Percentiles rank a stretch among this genome's conserved stretches.
phyloP scores from a whole-genome alignment of 257 asterid species.

The Solanum ossicruentum region DNA sequence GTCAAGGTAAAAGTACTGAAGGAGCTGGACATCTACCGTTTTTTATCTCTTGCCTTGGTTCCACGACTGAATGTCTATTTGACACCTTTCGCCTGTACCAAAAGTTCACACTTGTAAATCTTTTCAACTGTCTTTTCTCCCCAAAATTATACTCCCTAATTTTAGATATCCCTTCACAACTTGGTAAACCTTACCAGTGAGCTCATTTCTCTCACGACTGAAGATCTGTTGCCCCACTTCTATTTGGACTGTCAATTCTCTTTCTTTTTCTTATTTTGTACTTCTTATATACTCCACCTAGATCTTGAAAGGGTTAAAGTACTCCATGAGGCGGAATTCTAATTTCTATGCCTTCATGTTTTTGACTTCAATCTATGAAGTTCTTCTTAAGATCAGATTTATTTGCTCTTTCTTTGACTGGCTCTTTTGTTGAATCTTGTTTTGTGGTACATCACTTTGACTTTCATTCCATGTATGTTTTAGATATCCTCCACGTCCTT shows the following conservation, averaged over 20 bases:
- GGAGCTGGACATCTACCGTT: background rate
- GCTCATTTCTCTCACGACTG: background rate
- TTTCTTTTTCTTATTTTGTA: background rate
- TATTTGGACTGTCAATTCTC: background rate
- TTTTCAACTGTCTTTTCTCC: background rate
- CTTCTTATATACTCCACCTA: background rate
- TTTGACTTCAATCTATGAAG: background rate
- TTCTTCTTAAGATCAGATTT: background rate
- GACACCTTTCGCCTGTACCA: background rate
- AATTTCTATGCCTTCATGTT: background rate
- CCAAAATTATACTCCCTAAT: background rate
- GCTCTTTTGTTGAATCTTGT: background rate
- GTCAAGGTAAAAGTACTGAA: background rate
- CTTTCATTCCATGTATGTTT: background rate
- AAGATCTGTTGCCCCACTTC: background rate
- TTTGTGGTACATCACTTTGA: background rate
- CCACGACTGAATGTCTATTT: background rate
- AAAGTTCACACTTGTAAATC: background rate
- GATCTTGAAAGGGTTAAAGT: background rate
- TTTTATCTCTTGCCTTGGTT: background rate
- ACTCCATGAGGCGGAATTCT: background rate
- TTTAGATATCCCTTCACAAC: background rate
- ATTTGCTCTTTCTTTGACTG: background rate
- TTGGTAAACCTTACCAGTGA: background rate
- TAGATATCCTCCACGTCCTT: background rate